Evolutionary conservation across 2,329 filamentous ascomycete genomes (phyloP).

Genomic region (Penicillium concentricum): DNA sequence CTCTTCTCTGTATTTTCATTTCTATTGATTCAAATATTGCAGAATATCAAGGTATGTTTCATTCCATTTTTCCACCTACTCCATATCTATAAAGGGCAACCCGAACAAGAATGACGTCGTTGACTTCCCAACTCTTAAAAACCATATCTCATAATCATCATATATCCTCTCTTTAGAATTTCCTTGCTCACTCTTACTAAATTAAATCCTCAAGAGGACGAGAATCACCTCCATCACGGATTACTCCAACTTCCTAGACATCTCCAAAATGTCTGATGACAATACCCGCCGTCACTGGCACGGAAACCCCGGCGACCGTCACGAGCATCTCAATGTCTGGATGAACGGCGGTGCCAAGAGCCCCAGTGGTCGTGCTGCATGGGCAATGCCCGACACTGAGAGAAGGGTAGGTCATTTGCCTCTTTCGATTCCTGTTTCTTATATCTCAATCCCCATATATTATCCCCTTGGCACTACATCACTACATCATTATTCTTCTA

Average conservation of each 20-base stretch:
- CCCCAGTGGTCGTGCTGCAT: constrained; percentile 22
- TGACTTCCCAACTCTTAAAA: constrained; percentile 14
- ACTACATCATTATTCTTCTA: background rate
- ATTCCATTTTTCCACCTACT: background rate
- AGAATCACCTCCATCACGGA: constrained; percentile 1
- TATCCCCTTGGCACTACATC: background rate
- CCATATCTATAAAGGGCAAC: background rate
- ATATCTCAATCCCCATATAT: background rate
- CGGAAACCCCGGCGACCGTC: constrained; percentile 32
- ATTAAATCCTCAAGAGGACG: background rate
- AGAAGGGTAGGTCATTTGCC: constrained; percentile 29
- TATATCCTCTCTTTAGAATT: background rate
- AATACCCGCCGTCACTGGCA: constrained; percentile 36
- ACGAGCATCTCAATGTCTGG: constrained; percentile 40
- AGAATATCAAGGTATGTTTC: background rate
- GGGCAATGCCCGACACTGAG: constrained; percentile 19
- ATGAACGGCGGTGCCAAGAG: constrained; percentile 32
- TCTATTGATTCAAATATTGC: background rate
- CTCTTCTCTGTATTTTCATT: background rate
- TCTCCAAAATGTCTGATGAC: constrained; percentile 24
- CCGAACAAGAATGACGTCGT: constrained; percentile 23
- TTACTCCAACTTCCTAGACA: constrained; percentile 2
- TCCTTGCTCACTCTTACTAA: background rate
- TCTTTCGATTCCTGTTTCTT: background rate
- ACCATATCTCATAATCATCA: background rate